Conservation (phyloP, 352 stramenopile genomes). For the Thalassiosira exigua region DNA sequence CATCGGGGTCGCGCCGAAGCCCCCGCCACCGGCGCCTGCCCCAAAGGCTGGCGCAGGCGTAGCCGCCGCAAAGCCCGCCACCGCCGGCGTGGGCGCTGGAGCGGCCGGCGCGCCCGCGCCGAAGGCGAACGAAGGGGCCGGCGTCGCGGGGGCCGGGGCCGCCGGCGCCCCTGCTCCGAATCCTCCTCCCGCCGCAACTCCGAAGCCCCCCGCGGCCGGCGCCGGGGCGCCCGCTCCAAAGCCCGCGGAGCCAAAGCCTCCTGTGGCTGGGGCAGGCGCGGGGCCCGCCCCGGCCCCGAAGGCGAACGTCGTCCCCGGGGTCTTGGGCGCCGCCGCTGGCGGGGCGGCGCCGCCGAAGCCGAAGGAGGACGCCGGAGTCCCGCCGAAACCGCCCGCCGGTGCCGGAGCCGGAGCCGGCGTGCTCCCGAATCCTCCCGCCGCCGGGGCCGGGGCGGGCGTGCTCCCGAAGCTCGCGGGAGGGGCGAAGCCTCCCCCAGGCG, state of each 20-base stretch:
- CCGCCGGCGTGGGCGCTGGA: constrained; percentile 5
- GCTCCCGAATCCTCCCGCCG: constrained; percentile 13
- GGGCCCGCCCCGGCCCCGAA: not conserved
- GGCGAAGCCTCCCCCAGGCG: constrained; percentile 8
- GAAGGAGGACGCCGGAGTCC: not conserved
- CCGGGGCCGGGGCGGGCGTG: constrained; percentile 9
- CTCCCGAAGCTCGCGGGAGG: constrained; percentile 24
- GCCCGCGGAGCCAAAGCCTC: not conserved
- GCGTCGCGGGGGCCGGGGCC: constrained; percentile 2
- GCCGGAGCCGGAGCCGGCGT: constrained; percentile 4
- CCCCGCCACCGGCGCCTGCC: not conserved
- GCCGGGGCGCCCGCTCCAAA: constrained; percentile 11
- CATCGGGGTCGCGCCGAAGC: not conserved
- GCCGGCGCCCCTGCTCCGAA: not conserved
- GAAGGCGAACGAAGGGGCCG: constrained; percentile 12
- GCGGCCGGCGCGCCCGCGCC: constrained; percentile 2
- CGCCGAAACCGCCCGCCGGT: constrained; percentile 20
- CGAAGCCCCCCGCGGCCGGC: too few relatives aligned
- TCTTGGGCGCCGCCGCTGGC: constrained; percentile 4
- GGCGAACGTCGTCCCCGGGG: not conserved
- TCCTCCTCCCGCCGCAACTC: not conserved
- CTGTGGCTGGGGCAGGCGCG: not conserved
- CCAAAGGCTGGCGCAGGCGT: constrained; percentile 6
- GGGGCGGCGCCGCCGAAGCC: not conserved
- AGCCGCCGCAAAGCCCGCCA: constrained; percentile 1